Percentiles rank a stretch among this genome's conserved stretches.
phyloP scores from a whole-genome alignment of 1,284 basidiomycete genomes.

The Coniferiporia sulphurascens region DNA sequence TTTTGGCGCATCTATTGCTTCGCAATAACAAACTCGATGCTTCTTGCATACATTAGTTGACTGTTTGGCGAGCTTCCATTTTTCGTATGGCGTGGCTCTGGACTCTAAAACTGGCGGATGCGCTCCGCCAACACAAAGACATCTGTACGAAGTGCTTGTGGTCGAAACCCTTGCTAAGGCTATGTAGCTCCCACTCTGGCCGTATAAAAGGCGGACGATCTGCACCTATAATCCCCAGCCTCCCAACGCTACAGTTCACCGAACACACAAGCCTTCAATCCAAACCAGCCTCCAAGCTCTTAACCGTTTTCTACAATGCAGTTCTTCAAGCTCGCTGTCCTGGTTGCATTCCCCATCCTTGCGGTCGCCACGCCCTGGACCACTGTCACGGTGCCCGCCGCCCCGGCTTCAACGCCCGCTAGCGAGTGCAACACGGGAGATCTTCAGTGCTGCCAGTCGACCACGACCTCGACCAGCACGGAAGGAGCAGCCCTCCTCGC shows the following conservation, averaged over 20 bases:
- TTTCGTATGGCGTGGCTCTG: not conserved
- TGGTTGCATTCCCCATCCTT: conserved; percentile 13
- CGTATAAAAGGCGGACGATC: not conserved
- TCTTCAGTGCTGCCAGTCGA: conserved; percentile 16
- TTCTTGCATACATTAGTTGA: not conserved
- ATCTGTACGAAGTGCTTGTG: not conserved
- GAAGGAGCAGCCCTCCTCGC: conserved; percentile 21
- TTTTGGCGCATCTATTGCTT: no score
- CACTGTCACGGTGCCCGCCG: conserved; percentile 2
- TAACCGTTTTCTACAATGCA: not conserved
- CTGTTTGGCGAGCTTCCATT: not conserved
- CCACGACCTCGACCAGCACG: not conserved
- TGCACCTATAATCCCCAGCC: not conserved
- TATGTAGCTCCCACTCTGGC: not conserved
- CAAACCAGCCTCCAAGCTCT: not conserved
- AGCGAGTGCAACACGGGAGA: conserved; percentile 22
- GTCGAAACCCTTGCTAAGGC: not conserved
- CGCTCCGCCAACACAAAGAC: not conserved
- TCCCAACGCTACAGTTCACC: not conserved
- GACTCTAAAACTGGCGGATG: not conserved
- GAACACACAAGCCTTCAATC: not conserved
- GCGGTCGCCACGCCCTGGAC: conserved; percentile 16
- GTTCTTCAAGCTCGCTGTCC: not conserved
- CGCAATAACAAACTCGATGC: no score
- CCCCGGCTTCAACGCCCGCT: not conserved